Evolutionary conservation across 768 basidiomycete genomes (phyloP), one percentile per base, ranked within the genome.

Genomic region (Termitomyces sp.): DNA sequence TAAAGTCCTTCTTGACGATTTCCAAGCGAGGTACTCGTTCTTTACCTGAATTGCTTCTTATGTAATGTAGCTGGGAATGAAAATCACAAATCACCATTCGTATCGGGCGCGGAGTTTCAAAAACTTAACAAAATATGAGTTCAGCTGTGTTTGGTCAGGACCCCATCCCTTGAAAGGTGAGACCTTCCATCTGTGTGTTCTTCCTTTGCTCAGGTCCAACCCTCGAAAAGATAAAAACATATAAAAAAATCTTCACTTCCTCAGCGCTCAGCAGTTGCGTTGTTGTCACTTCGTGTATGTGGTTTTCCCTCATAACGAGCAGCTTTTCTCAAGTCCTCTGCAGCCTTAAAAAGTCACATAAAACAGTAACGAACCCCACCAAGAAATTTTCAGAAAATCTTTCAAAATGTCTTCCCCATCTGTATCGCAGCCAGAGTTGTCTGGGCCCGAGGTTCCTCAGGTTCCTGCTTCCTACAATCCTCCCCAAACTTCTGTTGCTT

Each of bases 341-440:
- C 65, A 85, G 82, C 79, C 75, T 72, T 76, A 39, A 87, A 90
- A 91, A 89, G 82, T 79, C 62, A 75, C 80, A 86, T 82, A 86
- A 90, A 90, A 85, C 88, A 92, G 90, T 92, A 92, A 92, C 90
- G 90, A 92, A 82, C 72, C 76, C 69, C 37, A n/a, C 16, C 32
- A 47, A 46, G 75, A 73, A 80, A 79, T 72, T 68, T 66, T 61
- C 61, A 65, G 59, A 71, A 82, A 83, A 82, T 74, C 69, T 57
- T 61, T 69, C 65, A 69, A 66, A 60, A 87, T 86, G 85, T 81
- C 86, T 73, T 79, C 81, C 67, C 75, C 68, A 41, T 52, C 51
- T 41, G 51, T 27, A 77, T 79, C 72, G 64, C 76, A 79, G 69
- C 72, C 79, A 63, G 84, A 86, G 70, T 70, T 77, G 66, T 80